Percentiles rank a stretch among this genome's conserved stretches.
These are phyloP conservation scores for Berkeleyomyces rouxiae DNA, from an alignment of 2,329 filamentous ascomycete genomes.

Conservation along the genomic window DNA sequence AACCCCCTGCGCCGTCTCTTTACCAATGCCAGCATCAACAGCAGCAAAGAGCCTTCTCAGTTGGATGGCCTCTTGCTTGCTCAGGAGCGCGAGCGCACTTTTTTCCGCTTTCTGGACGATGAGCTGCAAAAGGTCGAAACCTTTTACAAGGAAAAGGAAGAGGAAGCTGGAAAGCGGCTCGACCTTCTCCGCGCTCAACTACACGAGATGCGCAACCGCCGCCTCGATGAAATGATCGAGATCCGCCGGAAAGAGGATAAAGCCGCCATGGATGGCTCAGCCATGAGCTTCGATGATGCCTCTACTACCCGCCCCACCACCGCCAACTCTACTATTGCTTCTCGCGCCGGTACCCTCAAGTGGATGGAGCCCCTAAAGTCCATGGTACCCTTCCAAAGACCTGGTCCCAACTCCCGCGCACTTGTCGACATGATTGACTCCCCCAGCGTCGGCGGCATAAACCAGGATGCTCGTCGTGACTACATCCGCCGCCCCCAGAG, in stretches of 20 bases:
- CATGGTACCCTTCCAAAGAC: slow-evolving; percentile 21
- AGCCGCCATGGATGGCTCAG: slow-evolving; percentile 14
- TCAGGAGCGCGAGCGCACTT: slow-evolving; percentile 61
- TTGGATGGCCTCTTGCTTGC: slow-evolving; percentile 41
- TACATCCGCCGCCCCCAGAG: slow-evolving; percentile 33
- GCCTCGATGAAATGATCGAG: slow-evolving; percentile 51
- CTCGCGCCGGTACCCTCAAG: neutral
- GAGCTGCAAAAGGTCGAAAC: slow-evolving; percentile 83
- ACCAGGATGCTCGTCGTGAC: slow-evolving; percentile 26
- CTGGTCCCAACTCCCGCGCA: slow-evolving; percentile 44
- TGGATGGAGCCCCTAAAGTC: slow-evolving; percentile 39
- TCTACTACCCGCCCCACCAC: neutral
- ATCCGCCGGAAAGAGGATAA: slow-evolving; percentile 22
- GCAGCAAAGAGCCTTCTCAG: slow-evolving; percentile 17
- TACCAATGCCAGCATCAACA: slow-evolving; percentile 17
- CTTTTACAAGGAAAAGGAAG: slow-evolving; percentile 80
- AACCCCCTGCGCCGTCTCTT: slow-evolving; percentile 22
- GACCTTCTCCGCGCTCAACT: slow-evolving; percentile 62
- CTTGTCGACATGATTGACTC: slow-evolving; percentile 37
- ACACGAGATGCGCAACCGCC: slow-evolving; percentile 78
- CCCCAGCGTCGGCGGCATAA: slow-evolving; percentile 24
- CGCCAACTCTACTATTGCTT: neutral
- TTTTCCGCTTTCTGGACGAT: slow-evolving; percentile 67
- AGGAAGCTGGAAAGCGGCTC: slow-evolving; percentile 61
- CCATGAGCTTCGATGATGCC: slow-evolving; percentile 10